Evolutionary conservation across 2,329 filamentous ascomycete genomes (phyloP).

Genomic region (Botrytis sinoallii): DNA sequence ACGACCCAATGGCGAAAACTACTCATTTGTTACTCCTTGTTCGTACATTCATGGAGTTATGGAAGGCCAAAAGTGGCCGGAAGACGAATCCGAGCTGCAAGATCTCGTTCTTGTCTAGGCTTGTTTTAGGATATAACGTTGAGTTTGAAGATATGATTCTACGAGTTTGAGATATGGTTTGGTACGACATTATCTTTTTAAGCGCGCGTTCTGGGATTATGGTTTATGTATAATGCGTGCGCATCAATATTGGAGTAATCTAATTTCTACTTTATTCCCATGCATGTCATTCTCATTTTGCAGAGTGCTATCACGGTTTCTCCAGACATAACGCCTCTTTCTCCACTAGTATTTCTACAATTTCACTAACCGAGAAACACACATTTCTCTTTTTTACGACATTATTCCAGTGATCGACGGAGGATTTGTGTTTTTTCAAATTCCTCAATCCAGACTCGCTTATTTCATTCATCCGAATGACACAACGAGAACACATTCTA

Average conservation of each 20-base stretch:
- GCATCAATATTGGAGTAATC: not conserved
- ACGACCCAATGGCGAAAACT: not conserved
- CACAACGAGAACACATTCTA: too few species aligned
- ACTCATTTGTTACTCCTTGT: not conserved
- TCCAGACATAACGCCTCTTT: rapidly evolving
- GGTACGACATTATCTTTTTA: not conserved
- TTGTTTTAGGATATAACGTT: not conserved
- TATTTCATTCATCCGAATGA: not conserved
- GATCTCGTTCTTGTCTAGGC: not conserved
- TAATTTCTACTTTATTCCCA: too few species aligned
- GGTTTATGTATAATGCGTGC: rapidly evolving
- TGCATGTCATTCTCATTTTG: not conserved
- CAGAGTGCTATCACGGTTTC: not conserved
- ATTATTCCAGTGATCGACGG: too few species aligned
- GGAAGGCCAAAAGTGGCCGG: not conserved
- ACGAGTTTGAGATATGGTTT: not conserved
- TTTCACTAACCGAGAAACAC: not conserved
- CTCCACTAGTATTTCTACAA: not conserved
- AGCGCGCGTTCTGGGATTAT: not conserved
- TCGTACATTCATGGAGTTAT: not conserved
- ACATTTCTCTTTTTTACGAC: not conserved
- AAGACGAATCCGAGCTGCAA: not conserved
- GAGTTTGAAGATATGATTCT: not conserved
- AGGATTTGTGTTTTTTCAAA: too few species aligned
- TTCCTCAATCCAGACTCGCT: not conserved